These are phyloP conservation scores for Epichloe typhina DNA, from an alignment of 2,329 filamentous ascomycete species.

Conservation along the genomic window DNA sequence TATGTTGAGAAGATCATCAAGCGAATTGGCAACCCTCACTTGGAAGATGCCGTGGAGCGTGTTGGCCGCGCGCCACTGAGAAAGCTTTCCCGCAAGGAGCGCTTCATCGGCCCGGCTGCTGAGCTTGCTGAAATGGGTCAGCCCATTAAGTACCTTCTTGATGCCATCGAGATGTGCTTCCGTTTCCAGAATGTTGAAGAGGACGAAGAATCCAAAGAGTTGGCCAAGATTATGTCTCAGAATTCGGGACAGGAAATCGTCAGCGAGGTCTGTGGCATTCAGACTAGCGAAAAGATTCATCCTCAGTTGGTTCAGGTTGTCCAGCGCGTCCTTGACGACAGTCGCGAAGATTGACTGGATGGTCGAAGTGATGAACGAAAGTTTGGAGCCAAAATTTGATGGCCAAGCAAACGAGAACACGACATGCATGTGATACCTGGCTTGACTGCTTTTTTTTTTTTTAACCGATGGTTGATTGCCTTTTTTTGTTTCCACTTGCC, in stretches of 20 bases:
- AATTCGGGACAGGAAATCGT: constrained; percentile 63
- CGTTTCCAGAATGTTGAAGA: constrained; percentile 90
- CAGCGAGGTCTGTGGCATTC: constrained; percentile 67
- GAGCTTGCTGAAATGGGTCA: constrained; percentile 75
- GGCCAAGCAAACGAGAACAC: constrained; percentile 4
- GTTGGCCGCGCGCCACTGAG: constrained; percentile 89
- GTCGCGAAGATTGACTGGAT: constrained; percentile 28
- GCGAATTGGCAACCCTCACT: constrained; percentile 84
- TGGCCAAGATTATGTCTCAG: constrained; percentile 73
- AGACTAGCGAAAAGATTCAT: constrained; percentile 65
- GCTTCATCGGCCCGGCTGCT: constrained; percentile 83
- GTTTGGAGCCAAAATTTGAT: constrained; percentile 3
- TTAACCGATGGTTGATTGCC: background rate
- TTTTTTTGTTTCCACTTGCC: constrained; percentile 4
- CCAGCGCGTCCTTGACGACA: constrained; percentile 65
- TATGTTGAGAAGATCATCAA: constrained; percentile 89
- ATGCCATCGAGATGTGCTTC: constrained; percentile 80
- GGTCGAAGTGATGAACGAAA: background rate
- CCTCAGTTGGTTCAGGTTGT: constrained; percentile 64
- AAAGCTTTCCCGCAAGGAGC: constrained; percentile 90
- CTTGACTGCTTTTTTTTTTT: background rate
- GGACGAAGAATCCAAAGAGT: constrained; percentile 77
- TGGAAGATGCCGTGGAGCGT: constrained; percentile 87
- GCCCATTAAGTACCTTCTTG: constrained; percentile 60
- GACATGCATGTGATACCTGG: constrained; percentile 5